phyloP scores from a whole-genome alignment of 768 basidiomycete species.

The Porphyrellus cyaneotinctus region DNA sequence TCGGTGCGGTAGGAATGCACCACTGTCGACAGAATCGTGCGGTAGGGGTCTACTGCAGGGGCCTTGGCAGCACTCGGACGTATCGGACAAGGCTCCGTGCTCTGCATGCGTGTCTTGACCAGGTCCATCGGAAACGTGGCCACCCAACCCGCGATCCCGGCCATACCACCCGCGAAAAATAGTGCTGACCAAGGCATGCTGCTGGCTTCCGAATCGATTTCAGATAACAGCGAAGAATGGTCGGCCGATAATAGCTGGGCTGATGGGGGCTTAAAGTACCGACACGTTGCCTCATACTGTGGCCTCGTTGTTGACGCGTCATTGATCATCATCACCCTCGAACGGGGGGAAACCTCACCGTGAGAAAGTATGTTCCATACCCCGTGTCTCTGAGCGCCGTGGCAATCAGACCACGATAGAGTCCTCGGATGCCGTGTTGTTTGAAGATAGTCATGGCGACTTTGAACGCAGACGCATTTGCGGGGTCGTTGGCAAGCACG shows the following conservation, averaged over 20 bases:
- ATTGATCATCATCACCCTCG: not conserved
- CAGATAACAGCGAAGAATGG: slow-evolving; percentile 37
- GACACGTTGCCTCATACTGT: slow-evolving; percentile 63
- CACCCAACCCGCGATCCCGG: slow-evolving; percentile 75
- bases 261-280: slow-evolving; percentile 37
- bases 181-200: slow-evolving; percentile 51
- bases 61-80: not conserved
- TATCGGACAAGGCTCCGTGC: slow-evolving; percentile 22
- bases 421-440: slow-evolving; percentile 53
- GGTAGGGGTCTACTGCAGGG: slow-evolving; percentile 51
- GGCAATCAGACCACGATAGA: slow-evolving; percentile 73
- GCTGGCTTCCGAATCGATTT: slow-evolving; percentile 37
- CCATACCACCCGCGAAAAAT: slow-evolving; percentile 70
- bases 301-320: slow-evolving; percentile 7
- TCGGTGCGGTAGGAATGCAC: slow-evolving; percentile 57
- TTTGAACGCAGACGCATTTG: slow-evolving; percentile 43
- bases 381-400: slow-evolving; percentile 77
- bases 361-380: slow-evolving; percentile 83
- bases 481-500: slow-evolving; percentile 31
- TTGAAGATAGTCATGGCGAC: slow-evolving; percentile 56
- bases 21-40: slow-evolving; percentile 55
- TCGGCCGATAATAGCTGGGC: slow-evolving; percentile 10
- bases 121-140: slow-evolving; percentile 87
- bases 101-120: slow-evolving; percentile 86
- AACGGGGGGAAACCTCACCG: slow-evolving; percentile 41